phyloP scores from a whole-genome alignment of 129 eudicot species.

The Ambrosia trifida region DNA sequence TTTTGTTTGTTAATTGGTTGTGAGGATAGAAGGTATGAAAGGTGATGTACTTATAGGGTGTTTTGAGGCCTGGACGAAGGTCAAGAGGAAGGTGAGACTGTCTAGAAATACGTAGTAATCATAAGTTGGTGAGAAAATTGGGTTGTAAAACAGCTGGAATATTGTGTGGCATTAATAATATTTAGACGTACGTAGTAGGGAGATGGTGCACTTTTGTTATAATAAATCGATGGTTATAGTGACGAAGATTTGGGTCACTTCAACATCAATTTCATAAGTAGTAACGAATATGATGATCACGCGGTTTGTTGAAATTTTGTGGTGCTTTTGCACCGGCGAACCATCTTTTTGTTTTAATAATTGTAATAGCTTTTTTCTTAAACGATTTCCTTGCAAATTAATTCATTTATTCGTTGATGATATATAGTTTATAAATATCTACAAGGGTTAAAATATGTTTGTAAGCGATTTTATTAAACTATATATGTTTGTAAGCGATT shows the following conservation, averaged over 20 bases:
- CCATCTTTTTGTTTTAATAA: constrained; percentile 16
- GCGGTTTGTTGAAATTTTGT: constrained; percentile 25
- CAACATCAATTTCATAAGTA: constrained; percentile 10
- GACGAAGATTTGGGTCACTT: constrained; percentile 30
- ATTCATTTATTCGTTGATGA: neutral
- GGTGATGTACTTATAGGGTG: constrained; percentile 32
- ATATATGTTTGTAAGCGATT: too few species aligned
- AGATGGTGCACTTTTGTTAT: constrained; percentile 29
- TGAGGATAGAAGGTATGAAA: constrained; percentile 21
- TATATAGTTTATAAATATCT: too few species aligned
- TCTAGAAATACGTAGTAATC: constrained; percentile 13
- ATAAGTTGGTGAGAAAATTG: constrained; percentile 31
- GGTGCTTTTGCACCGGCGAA: constrained; percentile 20
- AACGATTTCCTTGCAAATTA: neutral
- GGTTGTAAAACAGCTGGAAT: constrained; percentile 41
- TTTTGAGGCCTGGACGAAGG: constrained; percentile 14
- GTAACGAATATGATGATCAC: constrained; percentile 21
- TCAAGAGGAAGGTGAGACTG: constrained; percentile 20
- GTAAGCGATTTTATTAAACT: too few species aligned
- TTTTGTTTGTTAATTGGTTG: neutral
- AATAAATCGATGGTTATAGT: constrained; percentile 14
- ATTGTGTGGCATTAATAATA: constrained; percentile 14
- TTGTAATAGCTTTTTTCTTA: neutral
- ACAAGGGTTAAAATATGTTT: too few species aligned
- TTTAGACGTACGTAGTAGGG: constrained; percentile 25